Conservation (phyloP, 805 yeast genomes). For the Yarrowia keelungensis region DNA sequence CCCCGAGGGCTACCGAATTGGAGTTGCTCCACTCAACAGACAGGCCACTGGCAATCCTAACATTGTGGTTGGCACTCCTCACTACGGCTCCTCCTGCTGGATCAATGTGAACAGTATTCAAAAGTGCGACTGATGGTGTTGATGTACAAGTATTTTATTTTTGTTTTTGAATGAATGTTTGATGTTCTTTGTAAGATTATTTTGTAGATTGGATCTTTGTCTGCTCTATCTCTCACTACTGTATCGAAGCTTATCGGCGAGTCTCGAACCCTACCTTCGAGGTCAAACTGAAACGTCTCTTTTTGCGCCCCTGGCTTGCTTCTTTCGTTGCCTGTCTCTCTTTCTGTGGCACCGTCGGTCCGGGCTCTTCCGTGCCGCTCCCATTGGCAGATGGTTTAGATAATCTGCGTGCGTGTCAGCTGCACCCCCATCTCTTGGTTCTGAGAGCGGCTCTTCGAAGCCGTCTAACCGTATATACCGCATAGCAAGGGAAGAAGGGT, state of each 20-base stretch:
- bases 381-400: slow-evolving; percentile 36
- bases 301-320: not conserved
- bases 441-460: not conserved
- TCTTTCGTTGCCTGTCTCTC: not conserved
- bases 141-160: not conserved
- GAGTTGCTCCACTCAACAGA: slow-evolving; percentile 9
- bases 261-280: not conserved
- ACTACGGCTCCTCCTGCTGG: not conserved
- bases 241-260: slow-evolving; percentile 1
- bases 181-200: no score
- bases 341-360: not conserved
- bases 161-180: no score
- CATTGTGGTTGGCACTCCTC: not conserved
- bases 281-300: slow-evolving; percentile 4
- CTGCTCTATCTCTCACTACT: not conserved
- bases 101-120: not conserved
- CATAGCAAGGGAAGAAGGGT: not conserved
- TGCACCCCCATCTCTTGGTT: slow-evolving; percentile 23
- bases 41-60: not conserved
- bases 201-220: not conserved
- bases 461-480: not conserved
- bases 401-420: slow-evolving; percentile 26
- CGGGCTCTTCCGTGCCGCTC: slow-evolving; percentile 1
- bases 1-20: slow-evolving; percentile 14
- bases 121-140: not conserved